A percentile compares a stretch with the other conserved stretches of the same genome.
Evolutionary conservation across 768 basidiomycete species (phyloP).

Genomic region (Podaxis mareebaensis): DNA sequence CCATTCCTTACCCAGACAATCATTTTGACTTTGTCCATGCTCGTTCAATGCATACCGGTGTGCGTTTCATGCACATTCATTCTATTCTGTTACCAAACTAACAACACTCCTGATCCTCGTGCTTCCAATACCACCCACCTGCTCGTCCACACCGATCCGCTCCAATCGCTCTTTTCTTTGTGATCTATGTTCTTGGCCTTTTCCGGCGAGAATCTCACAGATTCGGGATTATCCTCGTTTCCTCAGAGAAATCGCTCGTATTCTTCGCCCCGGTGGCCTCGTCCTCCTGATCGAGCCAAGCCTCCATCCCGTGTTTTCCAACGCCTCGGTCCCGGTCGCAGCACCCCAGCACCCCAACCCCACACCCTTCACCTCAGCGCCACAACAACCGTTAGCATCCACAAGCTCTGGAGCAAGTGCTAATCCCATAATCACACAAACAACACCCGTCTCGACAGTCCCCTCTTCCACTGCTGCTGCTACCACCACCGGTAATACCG

Average conservation of each 20-base stretch:
- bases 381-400: neutral
- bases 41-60: slow-evolving; percentile 67
- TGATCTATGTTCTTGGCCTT: slow-evolving; percentile 13
- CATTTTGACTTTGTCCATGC: slow-evolving; percentile 73
- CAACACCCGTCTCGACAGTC: neutral
- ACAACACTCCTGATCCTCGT: neutral
- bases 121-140: neutral
- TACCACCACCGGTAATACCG: neutral
- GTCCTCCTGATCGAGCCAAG: slow-evolving; percentile 65
- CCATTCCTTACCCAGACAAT: slow-evolving; percentile 61
- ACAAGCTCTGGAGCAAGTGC: slow-evolving; percentile 29
- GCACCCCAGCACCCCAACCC: slow-evolving; percentile 21
- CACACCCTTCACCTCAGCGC: neutral
- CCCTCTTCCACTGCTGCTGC: neutral
- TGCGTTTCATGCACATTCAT: slow-evolving; percentile 32
- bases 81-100: neutral
- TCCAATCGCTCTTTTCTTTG: slow-evolving; percentile 11
- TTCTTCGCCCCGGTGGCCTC: slow-evolving; percentile 71
- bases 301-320: slow-evolving; percentile 42
- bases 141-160: neutral
- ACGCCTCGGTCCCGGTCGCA: slow-evolving; percentile 17
- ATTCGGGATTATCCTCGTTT: slow-evolving; percentile 64
- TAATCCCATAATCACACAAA: slow-evolving; percentile 21
- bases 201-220: slow-evolving; percentile 33
- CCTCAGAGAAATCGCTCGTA: slow-evolving; percentile 59